phyloP scores from a whole-genome alignment of 148 eudicot genomes.

The Chenopodium berlandieri region DNA sequence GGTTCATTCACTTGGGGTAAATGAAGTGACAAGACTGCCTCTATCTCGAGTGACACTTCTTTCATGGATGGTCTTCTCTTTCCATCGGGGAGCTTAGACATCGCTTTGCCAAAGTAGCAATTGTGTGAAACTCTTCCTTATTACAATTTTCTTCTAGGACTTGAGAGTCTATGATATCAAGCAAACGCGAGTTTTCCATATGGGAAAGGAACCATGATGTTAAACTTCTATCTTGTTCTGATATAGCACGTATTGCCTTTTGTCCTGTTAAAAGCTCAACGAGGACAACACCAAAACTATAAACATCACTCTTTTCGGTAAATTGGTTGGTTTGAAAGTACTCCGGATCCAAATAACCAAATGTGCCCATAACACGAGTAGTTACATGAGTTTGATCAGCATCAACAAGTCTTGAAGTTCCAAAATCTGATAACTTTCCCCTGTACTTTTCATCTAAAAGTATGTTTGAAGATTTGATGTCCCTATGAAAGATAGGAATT shows the following conservation, averaged over 20 bases:
- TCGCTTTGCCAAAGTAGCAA: too few relatives aligned
- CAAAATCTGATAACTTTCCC: constrained; percentile 33
- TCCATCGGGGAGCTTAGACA: too few relatives aligned
- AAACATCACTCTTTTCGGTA: constrained; percentile 18
- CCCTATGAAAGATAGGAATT: constrained; percentile 28
- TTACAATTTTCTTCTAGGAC: neutral
- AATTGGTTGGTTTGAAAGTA: constrained; percentile 30
- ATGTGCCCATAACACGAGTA: constrained; percentile 34
- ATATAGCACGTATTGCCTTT: constrained; percentile 23
- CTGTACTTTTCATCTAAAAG: constrained; percentile 29
- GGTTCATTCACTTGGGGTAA: constrained; percentile 2
- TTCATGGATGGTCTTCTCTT: constrained; percentile 36
- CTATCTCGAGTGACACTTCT: constrained; percentile 30
- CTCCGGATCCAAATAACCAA: constrained; percentile 39
- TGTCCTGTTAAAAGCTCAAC: constrained; percentile 37
- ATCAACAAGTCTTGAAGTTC: constrained; percentile 25
- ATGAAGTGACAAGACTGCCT: constrained; percentile 25
- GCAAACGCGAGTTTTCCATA: constrained; percentile 18
- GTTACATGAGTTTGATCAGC: constrained; percentile 33
- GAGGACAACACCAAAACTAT: constrained; percentile 31
- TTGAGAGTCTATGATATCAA: constrained; percentile 29
- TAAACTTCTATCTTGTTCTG: constrained; percentile 22
- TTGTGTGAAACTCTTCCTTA: too few relatives aligned
- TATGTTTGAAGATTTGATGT: constrained; percentile 38
- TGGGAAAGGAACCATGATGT: constrained; percentile 31